A percentile compares a stretch with the other conserved stretches of the same genome.
phyloP scores from a whole-genome alignment of 768 basidiomycete genomes.

The Cyathus striatus region DNA sequence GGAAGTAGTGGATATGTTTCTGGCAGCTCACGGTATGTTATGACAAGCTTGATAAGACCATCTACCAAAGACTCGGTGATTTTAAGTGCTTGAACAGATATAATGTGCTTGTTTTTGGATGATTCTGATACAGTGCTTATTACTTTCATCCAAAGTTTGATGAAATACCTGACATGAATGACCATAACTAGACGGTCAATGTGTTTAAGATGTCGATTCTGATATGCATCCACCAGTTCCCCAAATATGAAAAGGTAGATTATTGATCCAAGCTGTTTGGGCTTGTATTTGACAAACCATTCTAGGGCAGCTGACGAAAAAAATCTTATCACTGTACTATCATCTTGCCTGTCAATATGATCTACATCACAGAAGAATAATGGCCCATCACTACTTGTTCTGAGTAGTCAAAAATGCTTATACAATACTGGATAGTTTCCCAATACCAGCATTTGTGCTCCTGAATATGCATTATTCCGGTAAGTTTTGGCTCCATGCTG shows the following conservation, averaged over 20 bases:
- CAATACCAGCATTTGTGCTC: slow-evolving; percentile 19
- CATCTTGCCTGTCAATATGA: slow-evolving; percentile 38
- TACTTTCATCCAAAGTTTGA: slow-evolving; percentile 22
- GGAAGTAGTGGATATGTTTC: slow-evolving; percentile 25
- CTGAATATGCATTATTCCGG: slow-evolving; percentile 23
- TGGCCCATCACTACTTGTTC: slow-evolving; percentile 8
- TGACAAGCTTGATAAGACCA: slow-evolving; percentile 23
- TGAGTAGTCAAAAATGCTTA: slow-evolving; percentile 13
- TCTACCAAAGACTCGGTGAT: slow-evolving; percentile 24
- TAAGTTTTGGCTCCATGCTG: slow-evolving; percentile 24
- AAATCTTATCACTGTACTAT: slow-evolving; percentile 32
- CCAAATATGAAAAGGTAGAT: slow-evolving; percentile 36
- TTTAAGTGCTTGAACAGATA: slow-evolving; percentile 26
- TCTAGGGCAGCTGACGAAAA: slow-evolving; percentile 28
- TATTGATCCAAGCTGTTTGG: slow-evolving; percentile 17
- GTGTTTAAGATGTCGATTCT: slow-evolving; percentile 22
- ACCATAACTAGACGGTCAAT: slow-evolving; percentile 20
- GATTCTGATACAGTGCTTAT: slow-evolving; percentile 14
- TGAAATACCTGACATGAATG: slow-evolving; percentile 23
- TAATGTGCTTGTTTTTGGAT: slow-evolving; percentile 13
- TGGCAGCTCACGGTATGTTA: slow-evolving; percentile 25
- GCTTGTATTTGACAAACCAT: slow-evolving; percentile 14
- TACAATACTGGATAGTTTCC: slow-evolving; percentile 16
- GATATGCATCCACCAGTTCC: slow-evolving; percentile 32
- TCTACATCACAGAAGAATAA: slow-evolving; percentile 25